These are phyloP conservation scores for Scleromitrula shiraiana DNA, from an alignment of 2,329 filamentous ascomycete species.

Conservation along the genomic window DNA sequence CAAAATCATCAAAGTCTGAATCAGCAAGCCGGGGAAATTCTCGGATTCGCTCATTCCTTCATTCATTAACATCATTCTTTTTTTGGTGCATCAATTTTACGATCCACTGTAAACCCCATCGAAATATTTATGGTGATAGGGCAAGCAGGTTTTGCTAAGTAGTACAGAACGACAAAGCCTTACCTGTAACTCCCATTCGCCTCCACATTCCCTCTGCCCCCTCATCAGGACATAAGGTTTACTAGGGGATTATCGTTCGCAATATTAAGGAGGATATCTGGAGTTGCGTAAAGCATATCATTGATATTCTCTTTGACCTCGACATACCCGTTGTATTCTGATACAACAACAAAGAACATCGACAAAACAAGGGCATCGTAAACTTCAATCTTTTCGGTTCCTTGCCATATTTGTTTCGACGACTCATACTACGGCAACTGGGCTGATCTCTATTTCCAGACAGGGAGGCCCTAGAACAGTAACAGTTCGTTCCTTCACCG, in stretches of 20 bases:
- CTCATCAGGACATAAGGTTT: neutral
- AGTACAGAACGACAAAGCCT: neutral
- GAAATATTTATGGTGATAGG: neutral
- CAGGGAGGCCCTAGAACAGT: neutral
- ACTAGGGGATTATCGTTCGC: neutral
- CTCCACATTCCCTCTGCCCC: neutral
- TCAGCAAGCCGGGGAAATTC: neutral
- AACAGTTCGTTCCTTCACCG: neutral
- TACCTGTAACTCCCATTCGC: neutral
- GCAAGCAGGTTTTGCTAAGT: neutral
- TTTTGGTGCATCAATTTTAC: neutral
- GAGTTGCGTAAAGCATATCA: neutral
- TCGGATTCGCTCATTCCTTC: constrained; percentile 6
- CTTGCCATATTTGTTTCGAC: neutral
- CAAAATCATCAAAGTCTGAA: neutral
- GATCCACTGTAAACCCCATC: neutral
- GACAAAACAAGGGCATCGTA: neutral
- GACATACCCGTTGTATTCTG: neutral
- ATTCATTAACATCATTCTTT: neutral
- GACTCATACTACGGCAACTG: neutral
- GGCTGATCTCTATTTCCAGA: neutral
- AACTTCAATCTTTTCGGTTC: neutral
- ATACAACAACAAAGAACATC: neutral
- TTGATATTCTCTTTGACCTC: neutral
- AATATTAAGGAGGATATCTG: neutral